A percentile compares a stretch with the other conserved stretches of the same genome.
These are phyloP conservation scores for Hypoxylon trugodes DNA, from an alignment of 495 filamentous ascomycete species.

Conservation along the genomic window DNA sequence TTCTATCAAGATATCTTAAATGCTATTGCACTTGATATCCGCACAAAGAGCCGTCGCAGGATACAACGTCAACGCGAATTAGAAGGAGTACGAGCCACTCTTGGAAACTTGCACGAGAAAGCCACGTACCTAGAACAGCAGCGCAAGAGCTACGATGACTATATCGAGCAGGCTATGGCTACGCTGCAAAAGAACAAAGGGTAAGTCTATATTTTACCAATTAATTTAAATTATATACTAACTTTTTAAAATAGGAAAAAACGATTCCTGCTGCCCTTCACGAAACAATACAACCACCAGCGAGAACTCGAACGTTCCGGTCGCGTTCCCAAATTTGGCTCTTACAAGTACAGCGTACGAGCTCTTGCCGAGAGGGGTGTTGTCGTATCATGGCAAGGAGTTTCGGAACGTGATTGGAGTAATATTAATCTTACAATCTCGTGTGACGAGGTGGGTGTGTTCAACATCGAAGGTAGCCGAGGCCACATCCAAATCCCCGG, in stretches of 20 bases:
- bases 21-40: slow-evolving; percentile 94
- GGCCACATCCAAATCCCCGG: slow-evolving; percentile 97
- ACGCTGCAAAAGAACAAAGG: slow-evolving; percentile 98
- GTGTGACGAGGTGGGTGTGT: slow-evolving; percentile 93
- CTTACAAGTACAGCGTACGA: slow-evolving; percentile 93
- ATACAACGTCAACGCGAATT: slow-evolving; percentile 91
- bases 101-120: slow-evolving; percentile 87
- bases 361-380: slow-evolving; percentile 93
- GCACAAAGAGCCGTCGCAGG: slow-evolving; percentile 91
- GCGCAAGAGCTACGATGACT: slow-evolving; percentile 97
- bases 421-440: slow-evolving; percentile 93
- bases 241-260: slow-evolving; percentile 68
- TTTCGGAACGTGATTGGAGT: slow-evolving; percentile 85
- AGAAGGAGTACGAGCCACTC: slow-evolving; percentile 85
- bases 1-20: slow-evolving; percentile 97
- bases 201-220: slow-evolving; percentile 42
- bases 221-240: slow-evolving; percentile 6
- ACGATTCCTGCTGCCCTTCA: slow-evolving; percentile 93
- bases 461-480: slow-evolving; percentile 88
- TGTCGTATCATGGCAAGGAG: slow-evolving; percentile 85
- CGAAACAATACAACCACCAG: slow-evolving; percentile 98
- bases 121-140: slow-evolving; percentile 92
- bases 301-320: slow-evolving; percentile 90
- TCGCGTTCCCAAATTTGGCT: slow-evolving; percentile 94
- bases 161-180: slow-evolving; percentile 98